phyloP scores from a whole-genome alignment of 371 early-diverging fungal genomes.

The Mortierella sp. region DNA sequence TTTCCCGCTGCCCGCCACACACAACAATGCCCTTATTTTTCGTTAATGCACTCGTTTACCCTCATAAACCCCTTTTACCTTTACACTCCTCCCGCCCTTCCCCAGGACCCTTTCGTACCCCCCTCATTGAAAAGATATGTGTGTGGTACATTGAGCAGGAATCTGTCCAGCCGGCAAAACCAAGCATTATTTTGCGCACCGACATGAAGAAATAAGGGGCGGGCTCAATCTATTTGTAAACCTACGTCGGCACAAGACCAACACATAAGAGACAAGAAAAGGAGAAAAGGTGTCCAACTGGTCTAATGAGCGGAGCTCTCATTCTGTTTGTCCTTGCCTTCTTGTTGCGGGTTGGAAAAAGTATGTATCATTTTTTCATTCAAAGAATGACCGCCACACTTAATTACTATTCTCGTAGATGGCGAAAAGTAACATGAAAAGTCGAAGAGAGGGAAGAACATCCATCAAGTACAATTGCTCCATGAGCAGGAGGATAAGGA shows the following conservation, averaged over 20 bases:
- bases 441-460: neutral
- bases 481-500: neutral
- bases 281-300: neutral
- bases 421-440: neutral
- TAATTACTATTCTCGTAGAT: neutral
- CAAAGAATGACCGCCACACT: neutral
- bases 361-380: neutral
- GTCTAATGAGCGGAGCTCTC: neutral
- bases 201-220: neutral
- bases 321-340: neutral
- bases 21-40: neutral
- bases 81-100: neutral
- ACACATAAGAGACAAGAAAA: neutral
- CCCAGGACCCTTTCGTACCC: neutral
- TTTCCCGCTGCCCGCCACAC: neutral
- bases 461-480: neutral
- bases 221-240: slow-evolving; percentile 4
- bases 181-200: slow-evolving; percentile 3
- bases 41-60: neutral
- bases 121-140: neutral
- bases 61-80: neutral
- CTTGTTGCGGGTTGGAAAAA: neutral
- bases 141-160: neutral
- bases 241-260: neutral
- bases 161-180: neutral